A percentile compares a stretch with the other conserved stretches of the same genome.
Evolutionary conservation across 495 filamentous ascomycete genomes (phyloP).

Genomic region (Xylaria curta): DNA sequence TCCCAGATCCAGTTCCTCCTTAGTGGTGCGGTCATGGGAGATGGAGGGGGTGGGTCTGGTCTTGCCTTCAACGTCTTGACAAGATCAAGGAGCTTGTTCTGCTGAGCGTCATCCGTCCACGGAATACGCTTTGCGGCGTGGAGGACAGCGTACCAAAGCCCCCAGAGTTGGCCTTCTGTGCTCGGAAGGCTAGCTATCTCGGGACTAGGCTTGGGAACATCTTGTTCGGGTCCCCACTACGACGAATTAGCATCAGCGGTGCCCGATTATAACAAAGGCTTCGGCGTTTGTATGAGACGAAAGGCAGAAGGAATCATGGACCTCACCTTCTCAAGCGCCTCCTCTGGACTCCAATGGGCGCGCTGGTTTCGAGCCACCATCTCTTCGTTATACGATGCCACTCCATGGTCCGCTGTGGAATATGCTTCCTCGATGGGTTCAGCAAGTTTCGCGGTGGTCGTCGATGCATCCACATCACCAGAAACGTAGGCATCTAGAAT

Average conservation of each 20-base stretch:
- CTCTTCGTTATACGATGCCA: background rate
- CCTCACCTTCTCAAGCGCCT: slow-evolving; percentile 9
- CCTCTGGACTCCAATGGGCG: slow-evolving; percentile 3
- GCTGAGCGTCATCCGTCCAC: slow-evolving; percentile 20
- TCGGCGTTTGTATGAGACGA: background rate
- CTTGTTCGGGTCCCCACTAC: background rate
- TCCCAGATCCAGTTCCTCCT: background rate
- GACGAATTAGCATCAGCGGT: background rate
- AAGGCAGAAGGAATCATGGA: background rate
- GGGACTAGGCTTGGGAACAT: background rate
- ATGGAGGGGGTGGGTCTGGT: background rate
- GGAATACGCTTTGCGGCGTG: slow-evolving; percentile 30
- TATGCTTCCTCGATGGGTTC: slow-evolving; percentile 22
- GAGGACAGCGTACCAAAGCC: slow-evolving; percentile 25
- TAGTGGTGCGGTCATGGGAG: background rate
- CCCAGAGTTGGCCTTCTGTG: slow-evolving; percentile 13
- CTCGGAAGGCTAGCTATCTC: background rate
- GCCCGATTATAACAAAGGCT: background rate
- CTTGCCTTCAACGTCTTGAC: slow-evolving; percentile 8
- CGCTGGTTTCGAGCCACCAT: slow-evolving; percentile 19
- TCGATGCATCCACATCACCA: background rate
- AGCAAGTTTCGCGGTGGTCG: slow-evolving; percentile 8
- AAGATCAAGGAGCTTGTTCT: slow-evolving; percentile 17
- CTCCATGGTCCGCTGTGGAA: slow-evolving; percentile 22
- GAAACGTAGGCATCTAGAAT: background rate